phyloP scores from a whole-genome alignment of 164 flowering plant species.

The Chloranthus sessilifolius region DNA sequence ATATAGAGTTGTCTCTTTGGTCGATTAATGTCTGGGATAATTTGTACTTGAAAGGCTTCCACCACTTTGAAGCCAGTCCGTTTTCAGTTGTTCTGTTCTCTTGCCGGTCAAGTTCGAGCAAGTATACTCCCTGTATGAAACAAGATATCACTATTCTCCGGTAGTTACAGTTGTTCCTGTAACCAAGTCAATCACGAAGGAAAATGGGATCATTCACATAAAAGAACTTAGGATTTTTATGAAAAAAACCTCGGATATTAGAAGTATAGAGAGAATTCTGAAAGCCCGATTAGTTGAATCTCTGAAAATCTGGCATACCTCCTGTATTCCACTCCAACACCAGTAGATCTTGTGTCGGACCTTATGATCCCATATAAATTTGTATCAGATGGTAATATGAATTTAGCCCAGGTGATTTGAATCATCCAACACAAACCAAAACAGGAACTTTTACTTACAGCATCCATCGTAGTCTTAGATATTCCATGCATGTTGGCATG shows the following conservation, averaged over 20 bases:
- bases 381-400: no score
- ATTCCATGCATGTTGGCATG: no score
- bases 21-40: slow-evolving; percentile 53
- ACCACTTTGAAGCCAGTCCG: slow-evolving; percentile 94
- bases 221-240: neutral
- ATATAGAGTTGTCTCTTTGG: slow-evolving; percentile 84
- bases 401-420: no score
- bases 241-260: no score
- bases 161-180: slow-evolving; percentile 83
- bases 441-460: no score
- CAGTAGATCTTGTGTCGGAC: no score
- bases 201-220: neutral
- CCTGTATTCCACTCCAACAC: no score
- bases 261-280: neutral
- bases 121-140: slow-evolving; percentile 86
- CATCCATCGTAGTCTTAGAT: no score
- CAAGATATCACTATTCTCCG: slow-evolving; percentile 86
- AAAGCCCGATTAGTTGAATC: neutral
- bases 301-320: no score
- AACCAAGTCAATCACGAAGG: neutral
- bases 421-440: no score
- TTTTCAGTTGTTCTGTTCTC: slow-evolving; percentile 56
- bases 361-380: no score
- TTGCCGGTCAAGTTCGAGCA: slow-evolving; percentile 90
- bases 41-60: slow-evolving; percentile 89